Conservation (phyloP, 208 protist genomes). For the Leishmania amazonensis region DNA sequence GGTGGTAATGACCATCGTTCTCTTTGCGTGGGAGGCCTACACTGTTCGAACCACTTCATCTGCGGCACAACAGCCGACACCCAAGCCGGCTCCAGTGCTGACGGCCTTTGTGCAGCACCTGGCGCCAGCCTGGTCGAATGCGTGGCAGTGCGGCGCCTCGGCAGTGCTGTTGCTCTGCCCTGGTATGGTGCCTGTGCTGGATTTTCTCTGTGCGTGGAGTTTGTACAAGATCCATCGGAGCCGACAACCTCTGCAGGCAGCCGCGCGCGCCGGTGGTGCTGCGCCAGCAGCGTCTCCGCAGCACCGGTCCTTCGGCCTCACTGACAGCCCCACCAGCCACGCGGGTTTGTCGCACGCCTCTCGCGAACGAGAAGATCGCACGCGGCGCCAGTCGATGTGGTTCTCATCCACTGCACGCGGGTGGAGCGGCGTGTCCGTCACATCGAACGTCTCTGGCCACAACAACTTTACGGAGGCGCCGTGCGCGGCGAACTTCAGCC, state of each 20-base stretch:
- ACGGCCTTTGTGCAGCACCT: constrained; percentile 19
- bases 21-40: constrained; percentile 11
- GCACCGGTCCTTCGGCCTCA: neutral
- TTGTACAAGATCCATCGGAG: constrained; percentile 7
- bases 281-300: neutral
- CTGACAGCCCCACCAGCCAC: neutral
- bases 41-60: neutral
- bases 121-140: constrained; percentile 7
- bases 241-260: constrained; percentile 9
- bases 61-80: neutral
- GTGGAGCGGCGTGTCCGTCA: neutral
- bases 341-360: neutral
- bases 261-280: neutral
- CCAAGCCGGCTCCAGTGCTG: neutral
- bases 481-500: neutral
- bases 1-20: constrained; percentile 1
- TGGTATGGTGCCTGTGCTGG: constrained; percentile 23
- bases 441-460: constrained; percentile 4
- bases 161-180: constrained; percentile 18
- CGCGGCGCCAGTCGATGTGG: neutral
- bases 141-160: constrained; percentile 4
- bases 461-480: constrained; percentile 11
- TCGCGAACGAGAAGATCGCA: constrained; percentile 13
- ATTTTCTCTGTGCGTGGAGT: constrained; percentile 22
- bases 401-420: neutral